Conservation (phyloP, 2,329 filamentous ascomycete genomes). For the Fusarium albosuccineum region DNA sequence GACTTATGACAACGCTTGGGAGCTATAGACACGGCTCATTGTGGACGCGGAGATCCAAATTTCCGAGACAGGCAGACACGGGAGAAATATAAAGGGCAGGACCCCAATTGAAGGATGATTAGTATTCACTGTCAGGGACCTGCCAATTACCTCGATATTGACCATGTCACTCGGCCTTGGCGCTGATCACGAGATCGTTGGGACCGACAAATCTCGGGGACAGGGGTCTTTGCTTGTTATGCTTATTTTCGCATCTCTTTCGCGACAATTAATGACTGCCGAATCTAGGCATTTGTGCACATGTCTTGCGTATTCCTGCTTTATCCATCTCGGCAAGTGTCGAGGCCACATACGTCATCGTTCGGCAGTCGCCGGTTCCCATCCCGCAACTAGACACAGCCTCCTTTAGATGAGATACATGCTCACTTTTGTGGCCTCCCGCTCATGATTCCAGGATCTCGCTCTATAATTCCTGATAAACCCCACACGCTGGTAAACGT, state of each 20-base stretch:
- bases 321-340: neutral
- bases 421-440: constrained; percentile 20
- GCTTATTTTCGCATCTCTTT: neutral
- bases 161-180: neutral
- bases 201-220: too few relatives aligned
- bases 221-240: neutral
- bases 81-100: neutral
- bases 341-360: neutral
- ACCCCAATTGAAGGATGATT: neutral
- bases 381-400: neutral
- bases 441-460: constrained; percentile 27
- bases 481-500: constrained; percentile 38
- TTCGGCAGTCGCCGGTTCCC: neutral
- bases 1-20: neutral
- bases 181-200: neutral
- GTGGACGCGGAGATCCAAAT: neutral
- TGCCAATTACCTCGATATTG: neutral
- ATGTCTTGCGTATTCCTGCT: too few relatives aligned
- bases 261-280: neutral
- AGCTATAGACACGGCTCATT: neutral
- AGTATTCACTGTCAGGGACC: neutral
- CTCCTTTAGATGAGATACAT: constrained; percentile 35
- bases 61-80: neutral
- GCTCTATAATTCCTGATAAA: constrained; percentile 33
- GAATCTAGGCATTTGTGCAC: neutral